Base-by-base conservation (phyloP, 306 rosid genomes). In the cucumber (Cucumis sativus) region DNA sequence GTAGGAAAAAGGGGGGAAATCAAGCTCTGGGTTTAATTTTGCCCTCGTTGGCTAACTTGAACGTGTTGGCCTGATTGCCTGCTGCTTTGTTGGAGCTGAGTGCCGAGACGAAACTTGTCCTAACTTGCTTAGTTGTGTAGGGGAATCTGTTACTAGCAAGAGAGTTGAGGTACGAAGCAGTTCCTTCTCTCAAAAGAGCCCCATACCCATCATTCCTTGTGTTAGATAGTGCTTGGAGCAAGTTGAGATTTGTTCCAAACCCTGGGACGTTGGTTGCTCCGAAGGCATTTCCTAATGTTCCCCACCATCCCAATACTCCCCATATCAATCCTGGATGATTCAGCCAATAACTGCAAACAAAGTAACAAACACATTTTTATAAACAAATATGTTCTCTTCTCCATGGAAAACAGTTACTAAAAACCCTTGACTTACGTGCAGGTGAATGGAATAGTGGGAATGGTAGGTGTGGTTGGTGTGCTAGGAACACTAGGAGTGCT, bases 231-330 rank as follows among this genome's bases (percentile, higher is more conserved):
- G 93, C 97, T 81, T 95, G 88, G 33, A 82, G 94, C 77, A 95
- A 80, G 77, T 77, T 87, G 17, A 83, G 4, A 16, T 87, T 72
- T 9, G 91, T 66, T 35, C 93, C 88, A n/a, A 89, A 75, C 33
- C 97, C 98, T 33, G 95, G 89, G 76, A 88, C 47, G 62, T 68
- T 86, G 2, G 86, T 81, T 1, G 55, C 86, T 9, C 97, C 93
- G 79, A 94, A 94, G 49, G 89, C 81, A 75, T 70, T 87, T 14
- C 98, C 96, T 18, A 92, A 11, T 3, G 88, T 95, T 86, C 96
- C 98, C 95, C 91, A 90, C 95, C 95, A 95, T 1, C 98, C 98
- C 17, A 95, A 75, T 40, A 92, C 47, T 68, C 98, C 97, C 95
- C 89, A 89, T 57, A 95, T 90, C 77, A 90, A 69, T 59, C 77